Evolutionary conservation across 177 flowering plant species (phyloP).

Genomic region (Vitis hybrid): DNA sequence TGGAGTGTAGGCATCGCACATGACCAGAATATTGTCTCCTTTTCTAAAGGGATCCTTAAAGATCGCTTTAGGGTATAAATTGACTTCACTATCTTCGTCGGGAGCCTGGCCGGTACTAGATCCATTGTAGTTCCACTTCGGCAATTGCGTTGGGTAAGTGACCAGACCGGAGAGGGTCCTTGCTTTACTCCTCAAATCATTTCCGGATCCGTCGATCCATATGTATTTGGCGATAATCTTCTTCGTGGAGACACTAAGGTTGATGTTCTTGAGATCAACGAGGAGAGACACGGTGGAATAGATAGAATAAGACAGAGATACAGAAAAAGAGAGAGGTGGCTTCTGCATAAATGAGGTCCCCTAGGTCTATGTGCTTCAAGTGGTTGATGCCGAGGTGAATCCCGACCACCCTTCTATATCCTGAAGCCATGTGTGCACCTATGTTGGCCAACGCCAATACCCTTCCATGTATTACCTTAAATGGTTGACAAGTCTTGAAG

Average conservation of each 20-base stretch:
- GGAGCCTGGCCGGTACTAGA: conserved; percentile 32
- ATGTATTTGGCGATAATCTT: conserved; percentile 48
- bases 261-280: conserved; percentile 34
- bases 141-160: conserved; percentile 16
- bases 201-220: conserved; percentile 56
- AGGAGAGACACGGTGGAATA: conserved; percentile 29
- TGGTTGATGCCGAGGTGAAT: conserved; percentile 88
- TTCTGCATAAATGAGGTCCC: conserved; percentile 61
- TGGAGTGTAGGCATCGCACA: conserved; percentile 52
- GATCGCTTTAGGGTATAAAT: conserved; percentile 48
- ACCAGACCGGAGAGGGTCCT: conserved; percentile 29
- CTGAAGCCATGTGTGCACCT: conserved; percentile 86
- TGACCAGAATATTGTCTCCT: conserved; percentile 55
- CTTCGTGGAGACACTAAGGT: conserved; percentile 32
- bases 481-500: conserved; percentile 46
- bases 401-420: conserved; percentile 72
- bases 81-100: conserved; percentile 33
- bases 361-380: conserved; percentile 53
- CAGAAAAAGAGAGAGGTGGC: conserved; percentile 45
- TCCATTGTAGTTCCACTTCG: conserved; percentile 34
- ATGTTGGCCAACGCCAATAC: conserved; percentile 91
- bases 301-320: too few relatives aligned
- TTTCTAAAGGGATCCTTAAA: conserved; percentile 61
- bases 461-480: conserved; percentile 89
- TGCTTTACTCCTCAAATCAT: conserved; percentile 58